These are phyloP conservation scores for Powellomyces hirtus DNA, from an alignment of 192 early-diverging fungal species.

Conservation along the genomic window DNA sequence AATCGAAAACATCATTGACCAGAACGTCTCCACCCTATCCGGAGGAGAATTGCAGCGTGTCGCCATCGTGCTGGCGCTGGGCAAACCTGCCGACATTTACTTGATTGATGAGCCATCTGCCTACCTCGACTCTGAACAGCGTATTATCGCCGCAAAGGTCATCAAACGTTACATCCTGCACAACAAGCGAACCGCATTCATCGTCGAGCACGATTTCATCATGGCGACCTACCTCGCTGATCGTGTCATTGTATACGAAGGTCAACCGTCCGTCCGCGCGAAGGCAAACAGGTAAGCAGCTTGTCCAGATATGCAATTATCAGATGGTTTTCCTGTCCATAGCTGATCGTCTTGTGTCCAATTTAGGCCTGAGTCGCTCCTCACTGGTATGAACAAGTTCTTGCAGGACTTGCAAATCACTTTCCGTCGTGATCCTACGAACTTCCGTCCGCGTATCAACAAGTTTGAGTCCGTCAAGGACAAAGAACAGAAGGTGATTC, in stretches of 20 bases:
- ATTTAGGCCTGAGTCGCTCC: constrained; percentile 82
- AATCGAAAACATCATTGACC: constrained; percentile 92
- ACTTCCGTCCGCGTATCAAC: constrained; percentile 98
- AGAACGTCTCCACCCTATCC: constrained; percentile 78
- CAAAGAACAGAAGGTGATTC: constrained; percentile 85
- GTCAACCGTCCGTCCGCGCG: constrained; percentile 81
- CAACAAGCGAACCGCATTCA: constrained; percentile 94
- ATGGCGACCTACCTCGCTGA: constrained; percentile 98
- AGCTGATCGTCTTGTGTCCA: too few relatives aligned
- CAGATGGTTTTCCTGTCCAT: background rate
- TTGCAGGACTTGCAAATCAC: constrained; percentile 88
- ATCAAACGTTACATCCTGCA: constrained; percentile 97
- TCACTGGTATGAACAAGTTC: constrained; percentile 97
- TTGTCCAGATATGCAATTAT: background rate
- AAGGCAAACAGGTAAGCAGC: constrained; percentile 61
- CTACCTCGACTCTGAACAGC: constrained; percentile 98
- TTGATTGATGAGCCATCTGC: constrained; percentile 97
- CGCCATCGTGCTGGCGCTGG: constrained; percentile 86
- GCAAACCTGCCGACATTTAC: constrained; percentile 92
- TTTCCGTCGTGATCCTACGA: constrained; percentile 96
- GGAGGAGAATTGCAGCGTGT: constrained; percentile 99
- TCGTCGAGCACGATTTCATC: constrained; percentile 99
- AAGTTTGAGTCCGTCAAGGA: constrained; percentile 92
- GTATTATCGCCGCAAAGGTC: constrained; percentile 97
- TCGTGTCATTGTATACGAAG: constrained; percentile 94